These are phyloP conservation scores for Sporothrix mexicana DNA, from an alignment of 2,329 filamentous ascomycete species.

Conservation along the genomic window DNA sequence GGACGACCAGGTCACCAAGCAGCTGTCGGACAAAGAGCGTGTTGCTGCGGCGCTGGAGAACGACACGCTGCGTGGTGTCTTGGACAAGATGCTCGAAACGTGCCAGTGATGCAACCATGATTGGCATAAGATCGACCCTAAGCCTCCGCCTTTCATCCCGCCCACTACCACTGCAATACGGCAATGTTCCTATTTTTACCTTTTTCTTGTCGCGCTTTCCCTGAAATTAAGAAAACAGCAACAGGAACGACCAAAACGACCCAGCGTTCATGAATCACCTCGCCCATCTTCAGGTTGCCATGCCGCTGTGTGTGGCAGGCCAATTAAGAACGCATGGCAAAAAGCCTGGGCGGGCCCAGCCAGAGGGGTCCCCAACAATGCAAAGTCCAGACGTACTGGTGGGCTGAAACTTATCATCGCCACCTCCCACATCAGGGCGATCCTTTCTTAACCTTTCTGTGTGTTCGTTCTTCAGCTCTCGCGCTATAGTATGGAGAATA, in stretches of 20 bases:
- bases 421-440: not conserved
- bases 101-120: slow-evolving; percentile 52
- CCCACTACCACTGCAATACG: not conserved
- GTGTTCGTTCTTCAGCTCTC: not conserved
- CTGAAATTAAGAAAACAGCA: not conserved
- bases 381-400: not conserved
- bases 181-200: slow-evolving; percentile 20
- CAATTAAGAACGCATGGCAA: not conserved
- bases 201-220: not conserved
- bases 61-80: slow-evolving; percentile 81
- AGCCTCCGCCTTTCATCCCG: slow-evolving; percentile 8
- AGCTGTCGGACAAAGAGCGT: slow-evolving; percentile 93
- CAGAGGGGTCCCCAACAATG: not conserved
- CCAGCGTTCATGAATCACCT: not conserved
- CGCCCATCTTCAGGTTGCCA: not conserved
- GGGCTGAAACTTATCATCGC: slow-evolving; percentile 18
- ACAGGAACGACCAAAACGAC: no score
- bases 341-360: not conserved
- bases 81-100: slow-evolving; percentile 92
- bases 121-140: slow-evolving; percentile 22
- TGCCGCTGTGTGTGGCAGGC: not conserved
- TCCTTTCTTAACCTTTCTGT: not conserved
- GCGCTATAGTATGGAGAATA: not conserved
- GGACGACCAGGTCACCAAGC: slow-evolving; percentile 95
- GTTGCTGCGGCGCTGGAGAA: slow-evolving; percentile 96